Base-by-base conservation (phyloP, 2,329 filamentous ascomycete genomes). In the Gliomastix tumulicola region DNA sequence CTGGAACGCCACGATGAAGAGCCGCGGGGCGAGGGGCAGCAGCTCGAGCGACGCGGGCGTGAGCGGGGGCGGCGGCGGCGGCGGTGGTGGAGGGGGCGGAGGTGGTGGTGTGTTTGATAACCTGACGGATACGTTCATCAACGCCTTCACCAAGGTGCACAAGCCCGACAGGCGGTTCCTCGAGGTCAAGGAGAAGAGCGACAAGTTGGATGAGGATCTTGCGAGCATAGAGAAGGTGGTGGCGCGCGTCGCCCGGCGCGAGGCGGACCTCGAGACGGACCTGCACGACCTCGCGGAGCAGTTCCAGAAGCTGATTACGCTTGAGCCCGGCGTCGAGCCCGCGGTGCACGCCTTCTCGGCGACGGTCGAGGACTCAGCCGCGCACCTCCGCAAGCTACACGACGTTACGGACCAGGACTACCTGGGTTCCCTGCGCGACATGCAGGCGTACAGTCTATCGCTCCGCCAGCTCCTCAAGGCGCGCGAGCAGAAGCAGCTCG, bases 391-490 rank as follows among this genome's bases (percentile, higher is more conserved):
- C 51, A 70, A 65, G n/a, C 73, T 98, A 41, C 87, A 88, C 53
- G 89, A 97, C 43, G 76, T 88, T 51, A 97, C 90, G 1, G 92
- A 98, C 55, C 88, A 94, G 51, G 88, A 96, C 60, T 98, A 98
- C 56, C 78, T 98, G 2, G 87, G 88, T 47, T 90, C 84, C 38
- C 71, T 98, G 36, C 80, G 88, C 35, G 92, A 98, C 63, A 95
- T 97, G 89, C 86, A 94, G 50, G 84, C 88, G 19, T 98, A 97
- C 62, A 90, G 88, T 46, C 66, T 76, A n/a, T 84, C 88, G 0
- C 69, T 97, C 32, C 94, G 94, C 60, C 74, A 79, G 18, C 79
- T 98, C 6, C 79, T 98, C 44, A 94, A 94, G 59, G 87, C 87
- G 2, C 82, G 92, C 23, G 92, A 98, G 65, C 88, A 94, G 65